Base-by-base conservation (phyloP, 768 basidiomycete genomes). In the Rhizopogon vesiculosus region DNA sequence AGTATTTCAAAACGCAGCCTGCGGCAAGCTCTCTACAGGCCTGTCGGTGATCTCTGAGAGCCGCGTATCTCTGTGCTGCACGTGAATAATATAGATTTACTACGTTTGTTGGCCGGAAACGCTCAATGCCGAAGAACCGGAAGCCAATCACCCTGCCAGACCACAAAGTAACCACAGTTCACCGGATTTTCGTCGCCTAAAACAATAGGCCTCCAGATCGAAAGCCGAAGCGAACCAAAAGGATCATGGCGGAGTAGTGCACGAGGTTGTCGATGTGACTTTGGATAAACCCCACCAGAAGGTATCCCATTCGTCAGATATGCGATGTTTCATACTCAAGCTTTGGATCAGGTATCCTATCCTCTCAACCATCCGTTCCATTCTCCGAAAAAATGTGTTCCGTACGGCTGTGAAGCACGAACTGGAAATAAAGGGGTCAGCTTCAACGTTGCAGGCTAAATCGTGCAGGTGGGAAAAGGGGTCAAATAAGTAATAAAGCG, bases 211-310 rank as follows among this genome's bases (percentile, higher is more conserved):
- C 48, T 10, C 42, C 56, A 31, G 56, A 59, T 29, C 45, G 22
- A 15, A 62, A 64, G 13, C 43, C 57, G 7, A 61, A 66, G 45
- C 59, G 57, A 35, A 43, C 62, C 50, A 62, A 56, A 61, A 25
- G 18, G 18, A 33, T 33, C 31, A 33, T 33, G 31, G 8, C 31
- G 31, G 31, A 10, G 6, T 33, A 33, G 8, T 10, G 15, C 6
- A 25, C 5, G 33, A 22, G 31, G n/a, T 18, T 46, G 31, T 13
- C 31, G 29, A 9, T 19, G 25, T 25, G 25, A 25, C 25, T 25
- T 25, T 25, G 3, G 25, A 25, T 25, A 25, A 25, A 25, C 25
- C 25, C 25, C 25, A 25, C 25, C 25, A 25, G 29, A 13, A 46
- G 45, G 29, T 46, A 33, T 31, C 13, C 18, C 18, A n/a, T 45